Base-by-base conservation (phyloP, 176 grass and related monocot genomes). In the Areca catechu region DNA sequence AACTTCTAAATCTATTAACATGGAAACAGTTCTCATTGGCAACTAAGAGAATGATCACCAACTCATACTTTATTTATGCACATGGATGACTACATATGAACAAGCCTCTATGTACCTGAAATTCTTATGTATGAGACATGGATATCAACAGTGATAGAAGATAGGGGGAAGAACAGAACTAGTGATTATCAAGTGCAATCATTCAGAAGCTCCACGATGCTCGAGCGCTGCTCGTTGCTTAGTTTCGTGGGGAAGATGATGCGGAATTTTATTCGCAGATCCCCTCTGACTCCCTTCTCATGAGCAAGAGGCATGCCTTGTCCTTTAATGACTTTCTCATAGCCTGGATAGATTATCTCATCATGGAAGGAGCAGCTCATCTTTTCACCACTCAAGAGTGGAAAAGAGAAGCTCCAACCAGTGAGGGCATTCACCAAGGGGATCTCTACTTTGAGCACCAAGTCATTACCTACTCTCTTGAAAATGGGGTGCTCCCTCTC, bases 381-480 rank as follows among this genome's bases (percentile, higher is more conserved):
- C 59, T 91, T 97, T 69, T 63, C 77, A 48, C 92, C 86, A 1
- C 59, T 70, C 4, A 91, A 64, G 0, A 90, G 77, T 63, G 86
- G 68, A 77, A 97, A 91, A 7, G 83, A 84, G 77, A 91, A 85
- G n/a, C 69, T 73, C 92, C 92, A 97, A 15, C 92, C 92, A 0
- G 80, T 88, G 56, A 91, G 83, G 48, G 92, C 92, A 67, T 73
- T 77, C 74, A 82, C 80, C 65, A 97, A 53, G 43, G 92, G 92
- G 61, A 97, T 80, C 83, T 96, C 81, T 4, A 77, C 77, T 71
- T 97, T 97, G 20, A 97, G 76, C 56, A 97, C 86, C 24, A 97
- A 74, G 25, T 97, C 86, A 14, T 91, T 69, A 34, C 80, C 92
- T 14, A 71, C 84, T 51, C 86, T 71, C 83, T 97, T 97, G 77